Evolutionary conservation across 176 grass and related monocot genomes (phyloP).

Genomic region (Bolboschoenus planiculmis): DNA sequence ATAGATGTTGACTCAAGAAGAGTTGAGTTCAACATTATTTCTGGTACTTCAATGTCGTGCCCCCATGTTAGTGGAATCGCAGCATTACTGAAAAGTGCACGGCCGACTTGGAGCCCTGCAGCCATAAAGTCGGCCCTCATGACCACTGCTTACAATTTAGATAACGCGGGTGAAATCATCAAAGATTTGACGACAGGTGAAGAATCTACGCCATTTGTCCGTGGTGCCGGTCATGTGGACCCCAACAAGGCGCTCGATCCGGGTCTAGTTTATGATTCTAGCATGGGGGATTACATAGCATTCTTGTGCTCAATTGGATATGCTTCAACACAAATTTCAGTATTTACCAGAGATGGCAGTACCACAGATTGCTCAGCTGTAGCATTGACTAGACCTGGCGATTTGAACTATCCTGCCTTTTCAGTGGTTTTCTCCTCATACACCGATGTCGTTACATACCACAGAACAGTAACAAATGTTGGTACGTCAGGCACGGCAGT

Average conservation of each 20-base stretch:
- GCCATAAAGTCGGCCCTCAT: constrained; percentile 42
- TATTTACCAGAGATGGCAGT: constrained; percentile 47
- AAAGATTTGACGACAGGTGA: constrained; percentile 57
- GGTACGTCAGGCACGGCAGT: constrained; percentile 31
- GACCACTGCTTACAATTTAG: constrained; percentile 33
- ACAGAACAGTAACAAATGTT: constrained; percentile 63
- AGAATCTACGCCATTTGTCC: constrained; percentile 66
- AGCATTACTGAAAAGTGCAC: constrained; percentile 27
- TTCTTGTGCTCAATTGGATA: constrained; percentile 84
- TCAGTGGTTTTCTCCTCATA: constrained; percentile 55
- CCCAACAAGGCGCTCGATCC: constrained; percentile 35
- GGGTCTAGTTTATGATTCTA: constrained; percentile 64
- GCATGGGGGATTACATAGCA: constrained; percentile 46
- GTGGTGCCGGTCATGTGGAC: constrained; percentile 39
- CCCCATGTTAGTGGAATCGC: constrained; percentile 42
- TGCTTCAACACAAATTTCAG: constrained; percentile 33
- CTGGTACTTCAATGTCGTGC: constrained; percentile 40
- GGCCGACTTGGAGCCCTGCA: constrained; percentile 36
- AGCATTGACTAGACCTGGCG: constrained; percentile 40
- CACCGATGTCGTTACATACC: constrained; percentile 48
- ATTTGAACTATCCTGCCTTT: constrained; percentile 89
- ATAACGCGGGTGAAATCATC: constrained; percentile 20
- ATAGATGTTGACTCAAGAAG: constrained; percentile 26
- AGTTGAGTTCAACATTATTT: constrained; percentile 37
- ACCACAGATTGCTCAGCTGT: constrained; percentile 47